Evolutionary conservation across 306 rosid genomes (phyloP).

Genomic region (Psophocarpus tetragonolobus): DNA sequence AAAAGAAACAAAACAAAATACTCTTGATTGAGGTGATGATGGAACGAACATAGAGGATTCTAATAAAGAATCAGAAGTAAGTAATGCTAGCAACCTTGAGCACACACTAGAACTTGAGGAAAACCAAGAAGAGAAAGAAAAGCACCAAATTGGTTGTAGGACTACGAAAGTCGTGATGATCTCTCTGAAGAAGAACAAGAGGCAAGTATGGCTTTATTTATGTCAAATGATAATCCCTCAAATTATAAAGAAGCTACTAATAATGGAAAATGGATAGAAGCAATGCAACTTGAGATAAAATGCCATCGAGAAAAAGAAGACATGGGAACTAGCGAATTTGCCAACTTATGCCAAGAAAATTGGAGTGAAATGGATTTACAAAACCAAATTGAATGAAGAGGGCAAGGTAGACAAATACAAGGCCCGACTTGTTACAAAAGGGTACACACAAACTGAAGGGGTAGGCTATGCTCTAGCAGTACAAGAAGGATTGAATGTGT

Average conservation of each 20-base stretch:
- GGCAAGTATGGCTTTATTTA: background rate
- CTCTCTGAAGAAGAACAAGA: constrained; percentile 4
- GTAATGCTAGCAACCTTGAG: background rate
- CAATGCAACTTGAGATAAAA: background rate
- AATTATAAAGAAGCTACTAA: background rate
- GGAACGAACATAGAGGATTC: background rate
- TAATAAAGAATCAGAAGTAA: background rate
- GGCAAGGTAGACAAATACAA: background rate
- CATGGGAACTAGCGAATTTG: background rate
- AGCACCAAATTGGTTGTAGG: background rate
- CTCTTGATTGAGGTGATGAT: background rate
- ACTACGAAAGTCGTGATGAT: background rate
- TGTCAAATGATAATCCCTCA: background rate
- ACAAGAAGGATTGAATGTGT: background rate
- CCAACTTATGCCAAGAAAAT: background rate
- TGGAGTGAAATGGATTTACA: constrained; percentile 2
- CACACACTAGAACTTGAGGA: background rate
- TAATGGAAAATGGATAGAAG: background rate
- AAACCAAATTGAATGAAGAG: background rate
- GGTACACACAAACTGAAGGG: background rate
- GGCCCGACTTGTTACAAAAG: background rate
- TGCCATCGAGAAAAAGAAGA: background rate
- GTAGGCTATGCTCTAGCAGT: background rate
- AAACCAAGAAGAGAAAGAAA: background rate
- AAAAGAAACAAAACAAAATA: background rate